Evolutionary conservation across 139 green algal genomes (phyloP).

Genomic region (Tetradesmus lagerheimii): DNA sequence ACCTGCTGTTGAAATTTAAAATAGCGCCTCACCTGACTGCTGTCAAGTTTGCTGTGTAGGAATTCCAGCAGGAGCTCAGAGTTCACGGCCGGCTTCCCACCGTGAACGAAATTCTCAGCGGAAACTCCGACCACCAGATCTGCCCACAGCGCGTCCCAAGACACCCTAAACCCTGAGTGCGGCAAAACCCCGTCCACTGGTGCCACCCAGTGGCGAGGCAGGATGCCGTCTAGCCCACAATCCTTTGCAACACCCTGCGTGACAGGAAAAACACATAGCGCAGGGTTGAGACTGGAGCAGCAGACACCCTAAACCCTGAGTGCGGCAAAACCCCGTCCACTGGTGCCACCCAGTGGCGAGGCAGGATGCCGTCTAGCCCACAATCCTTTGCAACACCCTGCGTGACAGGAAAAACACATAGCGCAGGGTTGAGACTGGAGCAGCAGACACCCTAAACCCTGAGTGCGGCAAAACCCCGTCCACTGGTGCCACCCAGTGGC

Average conservation of each 20-base stretch:
- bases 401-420: too few species aligned
- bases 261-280: background rate
- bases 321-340: conserved; percentile 60
- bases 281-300: too few species aligned
- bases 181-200: conserved; percentile 64
- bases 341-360: conserved; percentile 50
- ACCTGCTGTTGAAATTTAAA: too few species aligned
- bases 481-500: conserved; percentile 58
- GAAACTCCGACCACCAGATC: conserved; percentile 58
- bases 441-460: conserved; percentile 51
- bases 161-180: conserved; percentile 53
- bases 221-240: conserved; percentile 55
- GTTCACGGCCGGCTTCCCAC: conserved; percentile 27
- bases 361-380: conserved; percentile 44
- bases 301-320: conserved; percentile 49
- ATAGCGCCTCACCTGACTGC: conserved; percentile 41
- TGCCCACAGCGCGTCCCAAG: conserved; percentile 71
- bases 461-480: conserved; percentile 57
- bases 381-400: conserved; percentile 56
- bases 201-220: conserved; percentile 52
- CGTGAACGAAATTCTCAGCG: conserved; percentile 61
- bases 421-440: too few species aligned
- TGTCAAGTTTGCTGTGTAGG: conserved; percentile 61
- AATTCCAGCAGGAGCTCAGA: conserved; percentile 48
- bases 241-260: conserved; percentile 47